Evolutionary conservation across 202 grass and related monocot genomes (phyloP), one percentile per base, ranked within the genome.

Genomic region (Zoysia matrella): DNA sequence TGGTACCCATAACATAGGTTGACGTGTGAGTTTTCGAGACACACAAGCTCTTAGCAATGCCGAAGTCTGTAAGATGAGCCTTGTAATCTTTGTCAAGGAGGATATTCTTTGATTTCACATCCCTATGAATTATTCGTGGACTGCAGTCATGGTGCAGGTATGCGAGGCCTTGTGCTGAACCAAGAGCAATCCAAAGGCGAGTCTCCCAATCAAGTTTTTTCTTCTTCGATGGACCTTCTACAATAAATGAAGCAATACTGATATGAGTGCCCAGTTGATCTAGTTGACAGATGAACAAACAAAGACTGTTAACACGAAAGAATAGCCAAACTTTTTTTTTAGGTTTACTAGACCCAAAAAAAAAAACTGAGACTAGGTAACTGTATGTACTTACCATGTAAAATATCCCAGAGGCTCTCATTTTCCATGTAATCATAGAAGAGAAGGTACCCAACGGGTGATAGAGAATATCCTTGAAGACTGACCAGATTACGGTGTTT

Each of bases 41-140:
- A 70, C 97, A 99, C 3, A 99, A 75, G 50, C 93, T 99, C 88
- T 99, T 99, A 2, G 97, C 97, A 18, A 99, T 99, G 75, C 97
- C 97, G 1, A 99, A 99, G 52, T 99, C 97, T 1, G 97, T 97
- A 46, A 99, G 88, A 87, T 99, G 97, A 1, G 97, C 71, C 52
- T 99, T 93, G 30, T 36, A 36, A 36, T 36, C 30, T 36, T 36
- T 36, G 30, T 36, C 30, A 36, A 36, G 30, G 30, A 36, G 30
- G 30, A 36, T 36, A 36, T 36, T 36, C 30, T 36, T 36, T 36
- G 30, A 36, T 36, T 36, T 36, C 30, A 36, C 30, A 36, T 36
- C 30, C 30, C 30, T 36, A 36, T 36, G 30, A 36, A 36, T 36
- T 36, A 36, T 36, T 36, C 30, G 30, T 36, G 30, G 30, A 36